These are phyloP conservation scores for Blechomonas ayalai DNA, from an alignment of 208 protist species.

Conservation along the genomic window DNA sequence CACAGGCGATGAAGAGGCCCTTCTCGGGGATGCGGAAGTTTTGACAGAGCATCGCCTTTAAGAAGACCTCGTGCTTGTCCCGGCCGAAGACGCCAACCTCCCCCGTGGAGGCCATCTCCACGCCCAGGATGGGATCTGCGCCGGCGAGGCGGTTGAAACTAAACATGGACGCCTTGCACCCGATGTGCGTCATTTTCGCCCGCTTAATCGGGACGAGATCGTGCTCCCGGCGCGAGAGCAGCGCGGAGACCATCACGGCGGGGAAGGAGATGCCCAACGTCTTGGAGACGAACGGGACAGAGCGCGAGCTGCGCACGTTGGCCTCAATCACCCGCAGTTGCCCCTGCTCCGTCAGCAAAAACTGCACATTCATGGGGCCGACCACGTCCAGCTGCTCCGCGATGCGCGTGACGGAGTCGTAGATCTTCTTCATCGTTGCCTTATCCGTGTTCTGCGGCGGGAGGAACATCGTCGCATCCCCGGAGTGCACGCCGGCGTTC, in stretches of 20 bases:
- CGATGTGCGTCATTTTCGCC: constrained; percentile 87
- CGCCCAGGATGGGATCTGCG: constrained; percentile 97
- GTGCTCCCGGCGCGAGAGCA: constrained; percentile 61
- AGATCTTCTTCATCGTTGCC: constrained; percentile 77
- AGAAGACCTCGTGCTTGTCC: constrained; percentile 82
- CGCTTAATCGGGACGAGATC: constrained; percentile 79
- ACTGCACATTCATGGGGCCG: constrained; percentile 99
- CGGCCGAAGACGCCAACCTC: constrained; percentile 96
- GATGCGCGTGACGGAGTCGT: constrained; percentile 81
- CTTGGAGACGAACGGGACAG: constrained; percentile 98
- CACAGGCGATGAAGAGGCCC: constrained; percentile 85
- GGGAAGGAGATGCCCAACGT: constrained; percentile 94
- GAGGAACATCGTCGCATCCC: constrained; percentile 95
- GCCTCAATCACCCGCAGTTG: constrained; percentile 96
- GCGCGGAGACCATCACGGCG: constrained; percentile 76
- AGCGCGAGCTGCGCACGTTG: constrained; percentile 96
- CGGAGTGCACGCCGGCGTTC: constrained; percentile 97
- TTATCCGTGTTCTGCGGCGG: constrained; percentile 86
- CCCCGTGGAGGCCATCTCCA: constrained; percentile 98
- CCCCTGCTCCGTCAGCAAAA: constrained; percentile 94
- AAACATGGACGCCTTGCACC: constrained; percentile 97
- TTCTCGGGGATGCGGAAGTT: constrained; percentile 69
- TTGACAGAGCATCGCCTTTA: constrained; percentile 86
- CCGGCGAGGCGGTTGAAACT: constrained; percentile 96
- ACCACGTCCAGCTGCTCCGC: constrained; percentile 88